Conservation (phyloP, 495 filamentous ascomycete genomes). For the Penicillium manginii region DNA sequence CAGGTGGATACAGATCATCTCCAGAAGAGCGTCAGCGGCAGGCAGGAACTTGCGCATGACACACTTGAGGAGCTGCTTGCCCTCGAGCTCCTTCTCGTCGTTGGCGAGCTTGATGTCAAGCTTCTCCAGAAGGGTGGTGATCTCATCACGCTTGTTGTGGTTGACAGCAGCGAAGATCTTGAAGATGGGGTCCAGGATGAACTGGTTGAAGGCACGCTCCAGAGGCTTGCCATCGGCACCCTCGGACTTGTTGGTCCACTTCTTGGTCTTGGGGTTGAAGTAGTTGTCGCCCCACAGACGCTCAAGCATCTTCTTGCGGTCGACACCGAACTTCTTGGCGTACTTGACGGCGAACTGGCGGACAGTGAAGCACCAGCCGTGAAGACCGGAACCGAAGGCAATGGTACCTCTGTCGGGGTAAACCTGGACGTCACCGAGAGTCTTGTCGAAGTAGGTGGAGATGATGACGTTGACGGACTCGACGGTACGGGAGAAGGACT, state of each 20-base stretch:
- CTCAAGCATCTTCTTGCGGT: conserved; percentile 99
- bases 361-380: conserved; percentile 99
- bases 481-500: conserved; percentile 98
- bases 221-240: conserved; percentile 77
- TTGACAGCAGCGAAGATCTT: conserved; percentile 93
- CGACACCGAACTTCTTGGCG: conserved; percentile 99
- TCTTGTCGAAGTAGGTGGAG: conserved; percentile 97
- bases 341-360: conserved; percentile 96
- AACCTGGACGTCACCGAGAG: conserved; percentile 96
- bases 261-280: conserved; percentile 99
- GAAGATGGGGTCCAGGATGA: conserved; percentile 99
- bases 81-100: conserved; percentile 93
- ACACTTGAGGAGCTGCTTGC: conserved; percentile 95
- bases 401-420: conserved; percentile 95
- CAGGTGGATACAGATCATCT: conserved; percentile 99
- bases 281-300: conserved; percentile 99
- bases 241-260: conserved; percentile 88
- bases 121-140: conserved; percentile 80
- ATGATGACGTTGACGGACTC: conserved; percentile 99
- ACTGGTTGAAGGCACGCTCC: conserved; percentile 98
- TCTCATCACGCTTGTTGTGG: conserved; percentile 98
- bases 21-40: conserved; percentile 94
- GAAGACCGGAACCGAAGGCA: conserved; percentile 99
- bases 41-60: conserved; percentile 99
- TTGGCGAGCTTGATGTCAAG: conserved; percentile 83